Conservation (phyloP, 2,329 filamentous ascomycete genomes). For the Teratosphaeria epicoccoides region DNA sequence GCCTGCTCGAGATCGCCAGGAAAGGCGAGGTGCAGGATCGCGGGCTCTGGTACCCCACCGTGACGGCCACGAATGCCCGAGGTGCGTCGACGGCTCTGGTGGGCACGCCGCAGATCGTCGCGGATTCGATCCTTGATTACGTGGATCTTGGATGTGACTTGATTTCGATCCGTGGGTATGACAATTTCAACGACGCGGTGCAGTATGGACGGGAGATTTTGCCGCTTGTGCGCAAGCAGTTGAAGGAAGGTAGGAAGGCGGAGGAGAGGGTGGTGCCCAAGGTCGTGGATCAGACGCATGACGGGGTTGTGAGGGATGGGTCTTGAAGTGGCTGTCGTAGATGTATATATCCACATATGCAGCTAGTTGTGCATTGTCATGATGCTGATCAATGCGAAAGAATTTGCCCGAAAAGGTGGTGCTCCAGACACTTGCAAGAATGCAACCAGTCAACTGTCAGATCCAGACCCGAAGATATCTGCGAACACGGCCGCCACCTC, state of each 20-base stretch:
- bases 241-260: constrained; percentile 13
- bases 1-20: constrained; percentile 47
- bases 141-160: constrained; percentile 46
- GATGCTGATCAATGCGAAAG: background rate
- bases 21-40: constrained; percentile 49
- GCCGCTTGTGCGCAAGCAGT: constrained; percentile 37
- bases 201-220: constrained; percentile 49
- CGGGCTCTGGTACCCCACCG: constrained; percentile 53
- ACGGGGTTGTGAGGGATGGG: background rate
- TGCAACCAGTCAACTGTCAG: no score
- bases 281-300: background rate
- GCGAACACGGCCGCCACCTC: background rate
- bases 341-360: no score
- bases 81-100: constrained; percentile 51
- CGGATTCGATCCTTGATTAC: constrained; percentile 47
- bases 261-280: background rate
- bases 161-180: constrained; percentile 51
- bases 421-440: background rate
- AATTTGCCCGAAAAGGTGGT: background rate
- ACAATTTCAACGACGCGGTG: constrained; percentile 50
- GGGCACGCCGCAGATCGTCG: constrained; percentile 43
- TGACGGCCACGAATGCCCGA: constrained; percentile 49
- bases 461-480: background rate
- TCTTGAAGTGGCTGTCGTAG: background rate
- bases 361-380: background rate